phyloP scores from a whole-genome alignment of 495 filamentous ascomycete genomes.

The Mycothermus thermophilus region DNA sequence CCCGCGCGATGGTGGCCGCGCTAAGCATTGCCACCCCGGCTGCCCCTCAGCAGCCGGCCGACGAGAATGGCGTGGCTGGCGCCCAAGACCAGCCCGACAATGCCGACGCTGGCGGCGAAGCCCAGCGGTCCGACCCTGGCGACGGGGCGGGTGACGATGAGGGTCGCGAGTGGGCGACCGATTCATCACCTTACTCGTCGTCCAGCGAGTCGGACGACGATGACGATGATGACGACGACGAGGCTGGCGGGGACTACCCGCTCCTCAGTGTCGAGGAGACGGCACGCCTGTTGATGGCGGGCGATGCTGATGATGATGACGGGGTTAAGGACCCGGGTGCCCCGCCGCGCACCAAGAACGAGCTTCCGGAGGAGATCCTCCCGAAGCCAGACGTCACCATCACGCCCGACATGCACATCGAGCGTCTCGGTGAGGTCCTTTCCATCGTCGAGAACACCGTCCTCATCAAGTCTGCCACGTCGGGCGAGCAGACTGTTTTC shows the following conservation, averaged over 20 bases:
- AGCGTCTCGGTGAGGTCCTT: constrained; percentile 57
- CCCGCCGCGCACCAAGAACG: constrained; percentile 57
- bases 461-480: constrained; percentile 63
- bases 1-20: no score
- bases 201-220: constrained; percentile 46
- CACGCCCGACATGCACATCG: constrained; percentile 60
- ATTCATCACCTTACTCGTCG: constrained; percentile 47
- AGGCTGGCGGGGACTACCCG: no score
- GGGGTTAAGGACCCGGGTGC: constrained; percentile 32
- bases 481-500: constrained; percentile 70
- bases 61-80: no score
- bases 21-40: no score
- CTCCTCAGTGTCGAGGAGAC: no score
- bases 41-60: no score
- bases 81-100: no score
- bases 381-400: constrained; percentile 62
- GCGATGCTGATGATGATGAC: constrained; percentile 55
- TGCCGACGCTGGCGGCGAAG: constrained; percentile 7
- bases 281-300: constrained; percentile 61
- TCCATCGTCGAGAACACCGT: constrained; percentile 60
- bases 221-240: constrained; percentile 40
- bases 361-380: constrained; percentile 50
- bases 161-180: constrained; percentile 40
- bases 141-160: constrained; percentile 13
- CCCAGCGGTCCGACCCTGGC: not conserved